Percentiles rank a stretch among this genome's conserved stretches.
Evolutionary conservation across 202 grass and related monocot species (phyloP).

Genomic region (Carex arenaria): DNA sequence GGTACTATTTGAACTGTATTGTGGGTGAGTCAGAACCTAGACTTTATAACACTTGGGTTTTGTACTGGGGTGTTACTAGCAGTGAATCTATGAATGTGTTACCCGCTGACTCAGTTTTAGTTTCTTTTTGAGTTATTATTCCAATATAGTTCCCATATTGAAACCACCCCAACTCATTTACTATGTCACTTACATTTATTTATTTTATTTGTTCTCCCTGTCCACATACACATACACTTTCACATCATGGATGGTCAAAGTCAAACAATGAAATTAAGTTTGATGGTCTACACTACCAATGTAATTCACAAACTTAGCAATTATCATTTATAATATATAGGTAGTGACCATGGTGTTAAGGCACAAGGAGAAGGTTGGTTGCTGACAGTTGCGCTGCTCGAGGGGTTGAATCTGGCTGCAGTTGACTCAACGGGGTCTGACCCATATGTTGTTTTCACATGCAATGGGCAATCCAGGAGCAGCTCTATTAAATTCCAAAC

Average conservation of each 20-base stretch:
- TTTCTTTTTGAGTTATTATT: not conserved
- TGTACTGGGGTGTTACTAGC: not conserved
- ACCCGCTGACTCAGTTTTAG: too few species aligned
- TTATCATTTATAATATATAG: conserved; percentile 25
- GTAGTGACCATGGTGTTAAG: conserved; percentile 79
- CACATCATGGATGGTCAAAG: not conserved
- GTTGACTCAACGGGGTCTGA: conserved; percentile 81
- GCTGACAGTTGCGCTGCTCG: conserved; percentile 84
- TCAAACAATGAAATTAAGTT: not conserved
- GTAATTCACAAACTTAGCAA: not conserved
- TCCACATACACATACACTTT: not conserved
- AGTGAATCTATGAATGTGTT: too few species aligned
- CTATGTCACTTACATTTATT: not conserved
- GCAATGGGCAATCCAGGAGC: conserved; percentile 84
- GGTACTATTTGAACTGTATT: not conserved
- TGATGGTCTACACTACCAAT: not conserved
- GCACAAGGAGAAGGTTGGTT: conserved; percentile 90
- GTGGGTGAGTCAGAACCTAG: not conserved
- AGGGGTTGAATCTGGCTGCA: conserved; percentile 64
- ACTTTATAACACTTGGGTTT: not conserved
- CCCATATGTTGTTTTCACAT: conserved; percentile 92
- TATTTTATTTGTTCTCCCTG: not conserved
- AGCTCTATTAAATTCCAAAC: conserved; percentile 97
- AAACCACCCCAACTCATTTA: not conserved
- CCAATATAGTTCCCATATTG: not conserved